Percentiles rank a stretch among this genome's conserved stretches.
Conservation (phyloP, 1,284 basidiomycete species). For the Veloporphyrellus conicus region DNA sequence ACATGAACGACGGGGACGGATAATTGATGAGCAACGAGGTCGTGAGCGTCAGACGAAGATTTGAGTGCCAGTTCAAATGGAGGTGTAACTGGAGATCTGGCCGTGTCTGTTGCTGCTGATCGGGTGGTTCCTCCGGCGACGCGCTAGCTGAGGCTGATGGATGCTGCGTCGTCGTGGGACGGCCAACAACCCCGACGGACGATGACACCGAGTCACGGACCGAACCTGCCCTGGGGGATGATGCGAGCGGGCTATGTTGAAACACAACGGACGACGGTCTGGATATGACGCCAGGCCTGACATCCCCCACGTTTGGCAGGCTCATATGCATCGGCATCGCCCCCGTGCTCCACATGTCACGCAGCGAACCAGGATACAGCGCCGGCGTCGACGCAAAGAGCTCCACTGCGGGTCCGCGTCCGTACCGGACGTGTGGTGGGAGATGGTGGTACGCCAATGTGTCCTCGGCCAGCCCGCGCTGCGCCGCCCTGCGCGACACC, state of each 20-base stretch:
- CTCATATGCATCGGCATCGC: constrained; percentile 26
- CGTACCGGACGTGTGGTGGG: constrained; percentile 68
- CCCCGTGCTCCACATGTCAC: constrained; percentile 49
- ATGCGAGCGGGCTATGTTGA: constrained; percentile 39
- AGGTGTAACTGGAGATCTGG: constrained; percentile 77
- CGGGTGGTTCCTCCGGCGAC: constrained; percentile 1
- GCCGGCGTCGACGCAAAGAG: constrained; percentile 56
- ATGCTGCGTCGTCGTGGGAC: too few species aligned
- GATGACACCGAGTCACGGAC: constrained; percentile 11
- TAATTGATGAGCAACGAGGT: constrained; percentile 96
- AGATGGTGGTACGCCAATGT: constrained; percentile 61
- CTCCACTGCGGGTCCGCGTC: constrained; percentile 50
- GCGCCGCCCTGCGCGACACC: constrained; percentile 63
- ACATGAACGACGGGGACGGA: constrained; percentile 92
- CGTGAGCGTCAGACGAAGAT: constrained; percentile 78
- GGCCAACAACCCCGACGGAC: constrained; percentile 2
- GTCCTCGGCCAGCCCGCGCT: constrained; percentile 48
- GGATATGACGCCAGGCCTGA: constrained; percentile 22
- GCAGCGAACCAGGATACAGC: constrained; percentile 37
- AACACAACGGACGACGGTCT: constrained; percentile 32
- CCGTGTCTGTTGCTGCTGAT: constrained; percentile 30
- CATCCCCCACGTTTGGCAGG: constrained; percentile 36
- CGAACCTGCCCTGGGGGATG: constrained; percentile 31
- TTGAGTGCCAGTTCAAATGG: constrained; percentile 70
- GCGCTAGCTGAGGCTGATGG: not conserved